Conservation (phyloP, 768 basidiomycete genomes). For the Auriscalpium vulgare region DNA sequence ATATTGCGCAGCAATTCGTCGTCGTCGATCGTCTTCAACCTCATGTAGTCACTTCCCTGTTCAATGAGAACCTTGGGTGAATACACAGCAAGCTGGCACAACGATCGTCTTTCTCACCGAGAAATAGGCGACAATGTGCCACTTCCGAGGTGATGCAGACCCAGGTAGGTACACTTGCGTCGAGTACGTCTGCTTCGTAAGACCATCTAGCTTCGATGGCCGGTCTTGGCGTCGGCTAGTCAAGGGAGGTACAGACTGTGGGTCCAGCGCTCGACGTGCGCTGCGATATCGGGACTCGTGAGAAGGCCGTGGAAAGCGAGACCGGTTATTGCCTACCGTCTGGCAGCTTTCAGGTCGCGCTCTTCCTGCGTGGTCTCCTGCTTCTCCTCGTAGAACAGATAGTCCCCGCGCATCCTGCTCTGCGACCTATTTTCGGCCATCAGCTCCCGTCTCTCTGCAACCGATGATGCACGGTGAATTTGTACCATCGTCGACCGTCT, state of each 20-base stretch:
- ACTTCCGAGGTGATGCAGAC: constrained; percentile 52
- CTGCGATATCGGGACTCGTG: constrained; percentile 22
- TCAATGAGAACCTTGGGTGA: constrained; percentile 1
- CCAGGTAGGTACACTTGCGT: constrained; percentile 64
- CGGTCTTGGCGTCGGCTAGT: constrained; percentile 67
- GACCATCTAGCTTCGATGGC: constrained; percentile 70
- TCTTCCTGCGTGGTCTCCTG: constrained; percentile 76
- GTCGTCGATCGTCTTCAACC: constrained; percentile 64
- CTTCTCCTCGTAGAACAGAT: constrained; percentile 79
- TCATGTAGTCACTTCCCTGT: constrained; percentile 61
- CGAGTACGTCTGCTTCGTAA: constrained; percentile 82
- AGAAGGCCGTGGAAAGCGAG: neutral
- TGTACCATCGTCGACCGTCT: constrained; percentile 70
- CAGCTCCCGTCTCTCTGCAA: neutral
- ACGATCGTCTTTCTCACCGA: constrained; percentile 37
- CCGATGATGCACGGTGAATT: neutral
- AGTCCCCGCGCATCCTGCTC: constrained; percentile 77
- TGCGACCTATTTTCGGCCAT: constrained; percentile 50
- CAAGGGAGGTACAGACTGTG: constrained; percentile 46
- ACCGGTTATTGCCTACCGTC: constrained; percentile 40
- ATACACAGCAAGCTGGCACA: neutral
- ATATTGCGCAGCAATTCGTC: constrained; percentile 67
- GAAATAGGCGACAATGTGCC: constrained; percentile 83
- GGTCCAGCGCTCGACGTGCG: constrained; percentile 53
- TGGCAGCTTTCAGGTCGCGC: constrained; percentile 70